These are phyloP conservation scores for Insectozyma bohioensis DNA, from an alignment of 1,139 yeast genomes.

Conservation along the genomic window DNA sequence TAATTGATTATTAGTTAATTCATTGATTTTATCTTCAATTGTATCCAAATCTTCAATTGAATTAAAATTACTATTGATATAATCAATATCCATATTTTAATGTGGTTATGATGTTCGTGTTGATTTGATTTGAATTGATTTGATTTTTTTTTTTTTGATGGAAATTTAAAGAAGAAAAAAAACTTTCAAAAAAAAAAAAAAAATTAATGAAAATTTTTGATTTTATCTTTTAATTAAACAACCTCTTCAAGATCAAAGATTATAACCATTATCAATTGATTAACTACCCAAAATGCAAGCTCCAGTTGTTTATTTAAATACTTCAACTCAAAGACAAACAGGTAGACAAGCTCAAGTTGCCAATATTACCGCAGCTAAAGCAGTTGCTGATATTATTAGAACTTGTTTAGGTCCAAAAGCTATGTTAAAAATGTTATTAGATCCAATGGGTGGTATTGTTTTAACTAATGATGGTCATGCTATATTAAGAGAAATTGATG, in stretches of 20 bases:
- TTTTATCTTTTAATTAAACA: not conserved
- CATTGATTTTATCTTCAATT: conserved; percentile 21
- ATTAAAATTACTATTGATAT: conserved; percentile 28
- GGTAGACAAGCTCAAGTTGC: conserved; percentile 98
- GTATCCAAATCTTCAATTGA: conserved; percentile 26
- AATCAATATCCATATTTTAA: conserved; percentile 20
- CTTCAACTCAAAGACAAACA: conserved; percentile 89
- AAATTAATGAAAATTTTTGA: conserved; percentile 2
- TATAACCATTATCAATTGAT: too few relatives aligned
- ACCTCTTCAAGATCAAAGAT: conserved; percentile 2
- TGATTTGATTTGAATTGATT: not conserved
- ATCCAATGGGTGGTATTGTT: conserved; percentile 98
- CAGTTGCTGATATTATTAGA: conserved; percentile 95
- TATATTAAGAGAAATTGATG: conserved; percentile 83
- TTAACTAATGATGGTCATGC: conserved; percentile 98
- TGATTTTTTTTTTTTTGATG: too few relatives aligned
- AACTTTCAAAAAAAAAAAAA: conserved; percentile 1
- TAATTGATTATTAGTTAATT: conserved; percentile 18
- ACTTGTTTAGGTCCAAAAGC: conserved; percentile 99
- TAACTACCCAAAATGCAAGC: conserved; percentile 45
- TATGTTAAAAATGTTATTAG: conserved; percentile 95
- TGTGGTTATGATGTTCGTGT: not conserved
- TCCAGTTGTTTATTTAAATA: conserved; percentile 57
- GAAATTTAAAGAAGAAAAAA: conserved; percentile 2
- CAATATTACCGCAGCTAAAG: conserved; percentile 97